These are phyloP conservation scores for Aspergillus sp. DNA, from an alignment of 2,329 filamentous ascomycete species.

Conservation along the genomic window DNA sequence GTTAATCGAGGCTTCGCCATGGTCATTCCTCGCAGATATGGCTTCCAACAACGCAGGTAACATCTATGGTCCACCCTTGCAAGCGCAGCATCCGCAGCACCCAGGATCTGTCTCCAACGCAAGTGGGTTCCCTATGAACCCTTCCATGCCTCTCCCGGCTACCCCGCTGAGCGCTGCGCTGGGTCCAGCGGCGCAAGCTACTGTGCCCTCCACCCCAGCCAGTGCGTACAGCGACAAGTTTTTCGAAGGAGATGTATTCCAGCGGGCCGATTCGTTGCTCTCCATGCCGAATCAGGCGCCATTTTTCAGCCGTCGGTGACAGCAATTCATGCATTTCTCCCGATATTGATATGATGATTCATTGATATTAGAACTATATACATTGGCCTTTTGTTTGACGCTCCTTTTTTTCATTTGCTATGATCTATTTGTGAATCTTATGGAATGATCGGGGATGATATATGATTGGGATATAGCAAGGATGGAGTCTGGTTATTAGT, in stretches of 20 bases:
- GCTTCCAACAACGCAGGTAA: conserved; percentile 23
- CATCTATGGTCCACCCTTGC: conserved; percentile 30
- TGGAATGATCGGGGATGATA: background rate
- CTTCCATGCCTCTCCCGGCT: conserved; percentile 57
- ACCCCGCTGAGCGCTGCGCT: conserved; percentile 84
- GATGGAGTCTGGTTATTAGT: background rate
- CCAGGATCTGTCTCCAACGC: conserved; percentile 22
- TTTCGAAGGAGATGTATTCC: conserved; percentile 43
- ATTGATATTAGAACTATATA: background rate
- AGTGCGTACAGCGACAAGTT: conserved; percentile 42
- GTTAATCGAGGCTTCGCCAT: conserved; percentile 59
- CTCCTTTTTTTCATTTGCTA: background rate
- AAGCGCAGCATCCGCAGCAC: conserved; percentile 24
- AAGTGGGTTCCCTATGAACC: conserved; percentile 17
- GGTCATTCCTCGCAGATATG: conserved; percentile 48
- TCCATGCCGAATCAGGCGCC: conserved; percentile 37
- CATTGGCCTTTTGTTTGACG: background rate
- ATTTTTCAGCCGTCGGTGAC: conserved; percentile 19
- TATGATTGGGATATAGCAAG: background rate
- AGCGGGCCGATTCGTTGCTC: conserved; percentile 41
- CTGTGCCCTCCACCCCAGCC: conserved; percentile 59
- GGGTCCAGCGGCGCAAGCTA: conserved; percentile 83
- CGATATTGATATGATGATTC: background rate
- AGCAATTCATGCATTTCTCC: background rate
- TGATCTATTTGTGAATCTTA: background rate